phyloP scores from a whole-genome alignment of 495 filamentous ascomycete genomes.

The Pyrenula aspistea region DNA sequence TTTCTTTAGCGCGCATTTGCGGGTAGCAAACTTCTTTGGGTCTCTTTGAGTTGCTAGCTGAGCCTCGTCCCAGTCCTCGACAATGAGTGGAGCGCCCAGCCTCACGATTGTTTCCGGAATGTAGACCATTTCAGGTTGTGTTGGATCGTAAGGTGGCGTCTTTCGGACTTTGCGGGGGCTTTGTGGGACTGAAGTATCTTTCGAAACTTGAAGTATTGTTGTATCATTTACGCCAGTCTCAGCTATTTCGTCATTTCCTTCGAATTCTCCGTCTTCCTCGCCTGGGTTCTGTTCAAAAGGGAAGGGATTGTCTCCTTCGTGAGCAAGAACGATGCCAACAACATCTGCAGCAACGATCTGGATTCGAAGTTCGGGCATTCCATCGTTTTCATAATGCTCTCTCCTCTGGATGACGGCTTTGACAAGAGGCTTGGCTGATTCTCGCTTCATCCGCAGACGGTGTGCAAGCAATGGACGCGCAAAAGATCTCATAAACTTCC shows the following conservation, averaged over 20 bases:
- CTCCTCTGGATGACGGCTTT: conserved; percentile 52
- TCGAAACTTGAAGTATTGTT: conserved; percentile 13
- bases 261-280: conserved; percentile 40
- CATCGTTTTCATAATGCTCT: conserved; percentile 61
- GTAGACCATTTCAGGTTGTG: conserved; percentile 58
- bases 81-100: conserved; percentile 56
- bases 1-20: neutral
- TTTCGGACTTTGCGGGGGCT: conserved; percentile 38
- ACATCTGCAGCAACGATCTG: conserved; percentile 66
- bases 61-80: conserved; percentile 65
- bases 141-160: conserved; percentile 55
- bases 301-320: conserved; percentile 51
- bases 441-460: conserved; percentile 26
- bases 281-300: conserved; percentile 37
- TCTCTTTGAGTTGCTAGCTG: conserved; percentile 21
- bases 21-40: conserved; percentile 25
- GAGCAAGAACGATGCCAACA: conserved; percentile 60
- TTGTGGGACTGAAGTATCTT: conserved; percentile 9
- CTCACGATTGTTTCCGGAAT: conserved; percentile 60
- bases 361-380: conserved; percentile 61
- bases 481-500: conserved; percentile 72
- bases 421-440: conserved; percentile 25
- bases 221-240: conserved; percentile 25
- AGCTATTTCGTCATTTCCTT: conserved; percentile 33
- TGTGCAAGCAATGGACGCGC: conserved; percentile 66